Conservation (phyloP, 2,329 filamentous ascomycete species). For the Penicillium griseofulvum region DNA sequence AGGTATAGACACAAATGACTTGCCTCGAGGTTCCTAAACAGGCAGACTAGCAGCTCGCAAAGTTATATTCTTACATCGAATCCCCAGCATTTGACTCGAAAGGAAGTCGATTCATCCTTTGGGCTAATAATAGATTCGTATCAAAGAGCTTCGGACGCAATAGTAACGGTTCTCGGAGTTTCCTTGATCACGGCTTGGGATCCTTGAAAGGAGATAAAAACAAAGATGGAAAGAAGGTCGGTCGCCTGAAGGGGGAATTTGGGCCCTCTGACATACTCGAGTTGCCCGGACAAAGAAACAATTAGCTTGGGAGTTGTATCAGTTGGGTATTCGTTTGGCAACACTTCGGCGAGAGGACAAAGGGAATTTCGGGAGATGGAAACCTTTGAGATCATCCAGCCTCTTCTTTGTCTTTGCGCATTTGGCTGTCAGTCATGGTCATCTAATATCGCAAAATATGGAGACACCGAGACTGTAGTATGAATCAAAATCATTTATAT, state of each 20-base stretch:
- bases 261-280: not conserved
- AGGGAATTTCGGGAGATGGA: not conserved
- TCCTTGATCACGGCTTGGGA: not conserved
- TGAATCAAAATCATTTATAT: not conserved
- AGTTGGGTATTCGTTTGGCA: too few relatives aligned
- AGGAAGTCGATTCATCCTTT: not conserved
- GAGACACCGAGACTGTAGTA: not conserved
- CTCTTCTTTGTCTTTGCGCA: not conserved
- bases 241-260: not conserved
- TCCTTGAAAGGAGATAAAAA: not conserved
- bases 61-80: not conserved
- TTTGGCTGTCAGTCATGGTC: not conserved
- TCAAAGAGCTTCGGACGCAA: not conserved
- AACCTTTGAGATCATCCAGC: not conserved
- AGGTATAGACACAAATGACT: not conserved
- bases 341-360: too few relatives aligned
- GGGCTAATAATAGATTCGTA: not conserved
- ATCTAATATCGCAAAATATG: not conserved
- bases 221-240: not conserved
- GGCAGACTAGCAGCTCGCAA: not conserved
- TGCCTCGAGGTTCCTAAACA: not conserved
- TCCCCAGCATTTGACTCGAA: not conserved
- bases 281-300: not conserved
- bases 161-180: not conserved
- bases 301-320: too few relatives aligned